Evolutionary conservation across 2,329 filamentous ascomycete species (phyloP).

Genomic region (Elsinoe perseae): DNA sequence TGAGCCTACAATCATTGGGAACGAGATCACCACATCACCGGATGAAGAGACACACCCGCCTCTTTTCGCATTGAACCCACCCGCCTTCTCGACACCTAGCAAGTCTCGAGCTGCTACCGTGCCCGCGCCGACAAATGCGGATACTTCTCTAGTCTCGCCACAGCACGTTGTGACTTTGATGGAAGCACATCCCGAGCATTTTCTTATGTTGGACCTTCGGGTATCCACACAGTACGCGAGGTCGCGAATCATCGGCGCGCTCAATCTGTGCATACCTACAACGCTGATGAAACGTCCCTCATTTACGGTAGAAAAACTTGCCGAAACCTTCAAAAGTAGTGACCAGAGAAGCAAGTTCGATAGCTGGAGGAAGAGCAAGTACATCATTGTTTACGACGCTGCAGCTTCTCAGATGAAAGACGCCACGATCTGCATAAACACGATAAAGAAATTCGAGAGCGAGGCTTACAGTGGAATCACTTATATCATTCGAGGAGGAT

Average conservation of each 20-base stretch:
- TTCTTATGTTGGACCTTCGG: slow-evolving; percentile 75
- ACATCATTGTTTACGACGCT: slow-evolving; percentile 82
- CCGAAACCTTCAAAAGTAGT: slow-evolving; percentile 69
- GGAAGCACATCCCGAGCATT: slow-evolving; percentile 40
- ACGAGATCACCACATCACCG: slow-evolving; percentile 18
- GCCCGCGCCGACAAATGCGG: slow-evolving; percentile 29
- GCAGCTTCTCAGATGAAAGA: slow-evolving; percentile 72
- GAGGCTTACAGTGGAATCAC: slow-evolving; percentile 72
- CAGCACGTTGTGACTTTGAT: slow-evolving; percentile 44
- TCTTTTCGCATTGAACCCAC: slow-evolving; percentile 19
- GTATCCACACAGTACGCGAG: slow-evolving; percentile 74
- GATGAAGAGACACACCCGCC: slow-evolving; percentile 27
- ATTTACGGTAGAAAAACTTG: slow-evolving; percentile 79
- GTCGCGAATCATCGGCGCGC: slow-evolving; percentile 66
- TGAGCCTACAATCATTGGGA: slow-evolving; percentile 20
- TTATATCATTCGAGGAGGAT: slow-evolving; percentile 74
- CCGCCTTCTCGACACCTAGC: slow-evolving; percentile 16
- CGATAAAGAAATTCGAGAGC: slow-evolving; percentile 82
- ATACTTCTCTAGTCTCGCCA: slow-evolving; percentile 36
- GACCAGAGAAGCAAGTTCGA: slow-evolving; percentile 65
- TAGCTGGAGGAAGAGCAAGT: slow-evolving; percentile 63
- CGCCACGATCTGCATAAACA: slow-evolving; percentile 70
- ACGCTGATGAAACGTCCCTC: slow-evolving; percentile 85
- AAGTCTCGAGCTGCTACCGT: slow-evolving; percentile 42
- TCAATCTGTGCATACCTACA: slow-evolving; percentile 92